Base-by-base conservation (phyloP, 75 land plant genomes). In the Ceratopteris richardii region DNA sequence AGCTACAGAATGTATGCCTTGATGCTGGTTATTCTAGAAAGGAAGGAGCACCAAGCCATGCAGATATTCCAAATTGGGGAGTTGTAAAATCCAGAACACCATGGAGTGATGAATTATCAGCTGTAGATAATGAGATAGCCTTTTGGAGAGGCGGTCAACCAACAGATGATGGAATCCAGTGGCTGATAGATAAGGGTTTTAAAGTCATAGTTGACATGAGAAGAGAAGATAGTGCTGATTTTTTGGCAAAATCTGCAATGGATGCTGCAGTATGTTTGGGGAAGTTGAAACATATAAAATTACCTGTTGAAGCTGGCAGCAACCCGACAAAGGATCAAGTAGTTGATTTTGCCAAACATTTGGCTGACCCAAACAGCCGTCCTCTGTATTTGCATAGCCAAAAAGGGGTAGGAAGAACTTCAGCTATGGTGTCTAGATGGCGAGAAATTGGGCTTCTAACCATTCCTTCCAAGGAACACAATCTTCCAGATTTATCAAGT, bases 61-160 rank as follows among this genome's bases (percentile, higher is more conserved):
- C 72, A 0, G 44, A 84, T 20, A 74, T 95, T 70, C 97, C 99
- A 1, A 95, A 95, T 58, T 82, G 98, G 85, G 56, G 47, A 30
- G 80, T 84, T 60, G 97, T 95, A 36, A 77, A 63, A 42, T 63
- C 83, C 6, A 66, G 73, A 12, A 61, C 57, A 1, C 71, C 59
- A 44, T 54, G 63, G 14, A 73, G 59, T 39, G 80, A 76, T 48
- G 65, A 59, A 0, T 60, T 56, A 31, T 9, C 1, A 2, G 16
- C 51, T 1, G 61, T 61, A 31, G 76, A 83, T 69, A 54, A 44
- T 26, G 85, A 84, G 29, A 64, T 80, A 19, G 84, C 86, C 7
- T 95, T 95, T 56, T 90, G 88, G 93, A 80, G 72, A 40, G 99
- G 99, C 43, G 97, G 99, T 10, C 88, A 90, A 65, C 74, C 90